phyloP scores from a whole-genome alignment of 805 yeast genomes.

The Clavispora carvajalis region DNA sequence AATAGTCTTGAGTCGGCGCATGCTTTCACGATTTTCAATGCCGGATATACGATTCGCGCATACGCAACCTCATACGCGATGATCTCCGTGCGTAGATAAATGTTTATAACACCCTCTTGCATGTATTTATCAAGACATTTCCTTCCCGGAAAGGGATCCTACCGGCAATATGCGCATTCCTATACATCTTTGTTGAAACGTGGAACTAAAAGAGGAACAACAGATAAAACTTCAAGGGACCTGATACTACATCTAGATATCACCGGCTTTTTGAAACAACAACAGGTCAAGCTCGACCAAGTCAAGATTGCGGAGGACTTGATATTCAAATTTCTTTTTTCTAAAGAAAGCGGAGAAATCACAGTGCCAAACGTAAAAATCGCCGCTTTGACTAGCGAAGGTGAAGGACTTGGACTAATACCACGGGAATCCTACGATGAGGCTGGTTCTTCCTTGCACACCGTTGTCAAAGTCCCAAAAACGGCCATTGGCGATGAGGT shows the following conservation, averaged over 20 bases:
- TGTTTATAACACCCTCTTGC: background rate
- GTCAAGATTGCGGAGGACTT: constrained; percentile 18
- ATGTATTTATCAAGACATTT: background rate
- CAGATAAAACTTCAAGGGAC: constrained; percentile 25
- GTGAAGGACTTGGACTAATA: constrained; percentile 33
- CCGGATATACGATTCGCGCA: background rate
- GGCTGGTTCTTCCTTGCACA: constrained; percentile 8
- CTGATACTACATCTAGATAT: constrained; percentile 22
- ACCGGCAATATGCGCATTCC: background rate
- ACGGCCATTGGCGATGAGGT: constrained; percentile 36
- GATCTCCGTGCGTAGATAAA: constrained; percentile 8
- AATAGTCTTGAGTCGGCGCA: too few species aligned
- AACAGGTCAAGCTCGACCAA: constrained; percentile 10
- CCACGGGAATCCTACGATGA: constrained; percentile 15
- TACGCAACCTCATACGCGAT: background rate
- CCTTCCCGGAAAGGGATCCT: background rate
- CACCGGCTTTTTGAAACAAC: constrained; percentile 13
- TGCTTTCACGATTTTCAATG: background rate
- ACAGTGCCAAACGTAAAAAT: constrained; percentile 17
- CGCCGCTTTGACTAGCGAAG: constrained; percentile 26
- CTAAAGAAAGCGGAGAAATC: constrained; percentile 11
- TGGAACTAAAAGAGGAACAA: constrained; percentile 28
- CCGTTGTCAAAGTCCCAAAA: constrained; percentile 33
- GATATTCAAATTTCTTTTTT: constrained; percentile 21
- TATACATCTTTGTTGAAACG: constrained; percentile 6